Evolutionary conservation across 2,329 filamentous ascomycete genomes (phyloP), one percentile per base, ranked within the genome.

Genomic region (Rachicladosporium sp.): DNA sequence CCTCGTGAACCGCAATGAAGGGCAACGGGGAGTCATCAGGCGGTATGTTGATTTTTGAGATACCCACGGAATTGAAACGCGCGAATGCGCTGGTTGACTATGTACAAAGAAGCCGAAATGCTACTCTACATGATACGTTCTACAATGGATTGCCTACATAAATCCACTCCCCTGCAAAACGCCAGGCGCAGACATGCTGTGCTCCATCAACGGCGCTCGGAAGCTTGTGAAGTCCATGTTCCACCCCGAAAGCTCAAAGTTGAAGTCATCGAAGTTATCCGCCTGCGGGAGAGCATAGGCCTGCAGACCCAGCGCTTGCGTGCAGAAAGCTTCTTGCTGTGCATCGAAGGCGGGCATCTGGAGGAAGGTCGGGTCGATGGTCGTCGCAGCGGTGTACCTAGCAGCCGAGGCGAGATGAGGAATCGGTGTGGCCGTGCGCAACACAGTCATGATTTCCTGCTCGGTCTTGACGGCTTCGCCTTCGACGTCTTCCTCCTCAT

Each of bases 151-250:
- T 19, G 15, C 15, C 15, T 19, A 19, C 15, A 19, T 19, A 19
- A 19, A 19, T 19, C 15, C 15, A 19, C 3, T 19, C 15, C 15
- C 15, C 15, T 19, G 15, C 15, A 19, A 19, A 19, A 19, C 15
- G 15, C 34, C 29, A 35, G 47, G 49, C 2, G 47, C 46, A 3
- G 49, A 50, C 3, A 46, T 41, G 5, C 40, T 44, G 32, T 48
- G 43, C 39, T 47, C 41, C 47, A 51, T 50, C 32, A 44, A 35
- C 3, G 44, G 44, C 9, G 47, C 46, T 4, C 6, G 37, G 10
- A 32, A 19, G 15, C 15, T 19, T 19, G 15, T 19, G 15, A 19
- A 19, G 15, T 19, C 15, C 15, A 19, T 19, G 15, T 19, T 19
- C 15, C 15, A 19, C 15, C 15, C 15, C 15, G 15, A 19, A 19